Percentiles rank a stretch among this genome's conserved stretches.
Conservation (phyloP, 2,329 filamentous ascomycete species). For the Rhinocladiella mackenziei region DNA sequence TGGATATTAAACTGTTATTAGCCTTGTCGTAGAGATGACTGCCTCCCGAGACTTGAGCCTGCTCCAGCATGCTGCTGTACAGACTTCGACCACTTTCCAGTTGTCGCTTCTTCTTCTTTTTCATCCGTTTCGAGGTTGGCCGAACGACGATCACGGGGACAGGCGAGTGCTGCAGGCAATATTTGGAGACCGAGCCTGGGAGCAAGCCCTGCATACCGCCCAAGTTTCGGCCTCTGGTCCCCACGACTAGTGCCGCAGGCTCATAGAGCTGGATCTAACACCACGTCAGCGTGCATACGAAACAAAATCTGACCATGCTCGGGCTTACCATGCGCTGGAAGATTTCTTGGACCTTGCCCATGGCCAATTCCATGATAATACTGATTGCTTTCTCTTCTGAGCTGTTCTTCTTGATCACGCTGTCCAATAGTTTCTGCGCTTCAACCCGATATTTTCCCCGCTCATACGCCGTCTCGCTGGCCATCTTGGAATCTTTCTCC, state of each 20-base stretch:
- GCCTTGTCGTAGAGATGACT: conserved; percentile 50
- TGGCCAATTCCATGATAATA: conserved; percentile 78
- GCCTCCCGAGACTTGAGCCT: conserved; percentile 51
- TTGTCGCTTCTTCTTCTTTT: conserved; percentile 81
- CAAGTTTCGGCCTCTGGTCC: conserved; percentile 77
- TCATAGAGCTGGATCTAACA: conserved; percentile 82
- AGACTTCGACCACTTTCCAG: conserved; percentile 71
- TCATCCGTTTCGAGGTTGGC: conserved; percentile 78
- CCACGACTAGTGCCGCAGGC: conserved; percentile 85
- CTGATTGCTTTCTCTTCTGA: conserved; percentile 75
- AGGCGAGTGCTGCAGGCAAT: conserved; percentile 88
- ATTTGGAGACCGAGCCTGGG: conserved; percentile 87
- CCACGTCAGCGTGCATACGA: conserved; percentile 18
- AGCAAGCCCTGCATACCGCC: conserved; percentile 82
- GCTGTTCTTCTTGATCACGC: conserved; percentile 74
- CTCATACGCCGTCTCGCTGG: conserved; percentile 57
- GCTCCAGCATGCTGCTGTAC: conserved; percentile 72
- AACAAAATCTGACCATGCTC: conserved; percentile 1
- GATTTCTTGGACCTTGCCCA: conserved; percentile 83
- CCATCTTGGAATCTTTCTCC: conserved; percentile 73
- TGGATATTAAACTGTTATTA: conserved; percentile 18
- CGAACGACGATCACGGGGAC: conserved; percentile 90
- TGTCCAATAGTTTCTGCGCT: conserved; percentile 68
- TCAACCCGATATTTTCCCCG: conserved; percentile 70
- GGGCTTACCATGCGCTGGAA: conserved; percentile 75